Conservation (phyloP, 2,329 filamentous ascomycete species). For the Endoconidiophora laricicola region DNA sequence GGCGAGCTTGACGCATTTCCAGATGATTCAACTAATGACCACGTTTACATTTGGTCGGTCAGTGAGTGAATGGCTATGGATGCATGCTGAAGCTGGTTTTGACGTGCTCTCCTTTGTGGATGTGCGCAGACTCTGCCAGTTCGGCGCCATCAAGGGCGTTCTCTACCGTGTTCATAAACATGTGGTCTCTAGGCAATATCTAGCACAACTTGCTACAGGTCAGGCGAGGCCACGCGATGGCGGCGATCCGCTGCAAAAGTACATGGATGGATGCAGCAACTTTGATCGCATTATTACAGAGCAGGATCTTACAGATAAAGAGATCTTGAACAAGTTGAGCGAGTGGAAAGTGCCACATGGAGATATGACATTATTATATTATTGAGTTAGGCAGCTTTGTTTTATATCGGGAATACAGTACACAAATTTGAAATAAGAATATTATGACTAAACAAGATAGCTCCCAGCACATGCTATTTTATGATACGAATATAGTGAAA, state of each 20-base stretch:
- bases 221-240: constrained; percentile 26
- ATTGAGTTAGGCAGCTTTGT: constrained; percentile 19
- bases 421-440: neutral
- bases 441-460: neutral
- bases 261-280: constrained; percentile 57
- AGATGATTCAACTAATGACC: constrained; percentile 69
- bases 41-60: constrained; percentile 68
- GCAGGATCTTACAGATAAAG: constrained; percentile 50
- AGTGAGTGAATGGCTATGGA: constrained; percentile 73
- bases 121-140: constrained; percentile 80
- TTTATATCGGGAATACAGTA: constrained; percentile 4
- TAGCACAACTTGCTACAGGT: constrained; percentile 38
- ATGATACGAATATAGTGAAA: too few relatives aligned
- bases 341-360: constrained; percentile 34
- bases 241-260: constrained; percentile 42
- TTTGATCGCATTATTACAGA: constrained; percentile 76
- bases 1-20: constrained; percentile 36
- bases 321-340: constrained; percentile 53
- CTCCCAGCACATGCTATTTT: neutral
- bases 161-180: constrained; percentile 89
- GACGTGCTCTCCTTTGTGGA: constrained; percentile 62
- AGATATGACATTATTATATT: constrained; percentile 38
- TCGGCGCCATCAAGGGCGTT: constrained; percentile 88
- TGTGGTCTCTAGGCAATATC: constrained; percentile 51
- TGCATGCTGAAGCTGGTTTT: constrained; percentile 49